Base-by-base conservation (phyloP, 163 green algal species). In the Chlamydomonas reinhardtii region DNA sequence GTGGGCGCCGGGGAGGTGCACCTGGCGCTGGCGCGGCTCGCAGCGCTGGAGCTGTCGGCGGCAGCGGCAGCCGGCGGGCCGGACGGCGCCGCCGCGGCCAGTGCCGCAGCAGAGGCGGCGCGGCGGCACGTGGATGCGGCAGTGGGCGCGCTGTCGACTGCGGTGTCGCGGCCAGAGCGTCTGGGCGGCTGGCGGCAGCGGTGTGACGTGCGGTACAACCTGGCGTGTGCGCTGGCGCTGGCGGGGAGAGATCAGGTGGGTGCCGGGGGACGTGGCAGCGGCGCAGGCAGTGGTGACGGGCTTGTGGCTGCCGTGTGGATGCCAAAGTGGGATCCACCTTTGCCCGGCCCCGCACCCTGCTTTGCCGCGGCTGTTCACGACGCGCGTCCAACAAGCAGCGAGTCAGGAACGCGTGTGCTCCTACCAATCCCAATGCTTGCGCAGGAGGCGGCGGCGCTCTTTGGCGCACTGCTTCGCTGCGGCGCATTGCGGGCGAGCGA, bases 171-270 rank as follows among this genome's bases (percentile, higher is more conserved):
- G 24, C 90, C 92, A 0, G 66, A 90, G 22, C 62, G 81, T 15
- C 76, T 96, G 74, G 94, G 94, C 24, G 73, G 79, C 24, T 89
- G 91, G 17, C 22, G 43, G 27, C 91, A 94, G 27, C 87, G 94
- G 0, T 91, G 82, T 35, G 92, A 95, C 35, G 82, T 94, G 34
- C 87, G 91, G 9, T 97, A 96, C 89, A 97, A 97, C 81, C 73
- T 80, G 35, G 93, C 93, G 17, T 96, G 93, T 69, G 72, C 82
- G 11, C 79, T 80, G 29, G 84, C 78, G 59, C 77, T 93, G 76
- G 81, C 73, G 52, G 88, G 84, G 19, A 32, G 69, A 15, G 72
- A 56, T 5, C 59, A 81, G 24, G 35, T 54, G 37, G 69, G 48
- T 37, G 70, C 2, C 48, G 0, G n/a, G 15, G 27, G 73, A n/a